Evolutionary conservation across 768 basidiomycete genomes (phyloP).

Genomic region (Tubosaeta sp.): DNA sequence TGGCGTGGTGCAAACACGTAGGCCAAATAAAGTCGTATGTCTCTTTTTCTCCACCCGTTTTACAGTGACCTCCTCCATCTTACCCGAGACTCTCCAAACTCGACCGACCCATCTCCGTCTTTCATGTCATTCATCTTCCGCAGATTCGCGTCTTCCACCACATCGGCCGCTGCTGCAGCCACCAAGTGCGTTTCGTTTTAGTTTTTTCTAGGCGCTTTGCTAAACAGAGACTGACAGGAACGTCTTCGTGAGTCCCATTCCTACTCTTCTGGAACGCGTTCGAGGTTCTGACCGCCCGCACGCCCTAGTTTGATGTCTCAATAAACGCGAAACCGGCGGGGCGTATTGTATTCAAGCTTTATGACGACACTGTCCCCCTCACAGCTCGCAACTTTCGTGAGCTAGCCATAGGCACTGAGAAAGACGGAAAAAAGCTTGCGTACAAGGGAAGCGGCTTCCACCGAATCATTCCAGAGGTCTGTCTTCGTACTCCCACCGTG

Average conservation of each 20-base stretch:
- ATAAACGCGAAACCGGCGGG: constrained; percentile 60
- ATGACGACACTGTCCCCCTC: constrained; percentile 77
- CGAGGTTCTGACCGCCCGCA: background rate
- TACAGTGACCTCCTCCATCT: constrained; percentile 21
- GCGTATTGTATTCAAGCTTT: constrained; percentile 79
- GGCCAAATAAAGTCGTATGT: constrained; percentile 8
- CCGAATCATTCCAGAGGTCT: constrained; percentile 61
- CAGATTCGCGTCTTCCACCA: constrained; percentile 48
- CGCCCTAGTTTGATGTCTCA: constrained; percentile 56
- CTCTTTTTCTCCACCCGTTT: constrained; percentile 22
- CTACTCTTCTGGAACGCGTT: background rate
- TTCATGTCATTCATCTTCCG: constrained; percentile 50
- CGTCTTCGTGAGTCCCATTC: constrained; percentile 31
- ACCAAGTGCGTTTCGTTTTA: constrained; percentile 12
- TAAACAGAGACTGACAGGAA: constrained; percentile 13
- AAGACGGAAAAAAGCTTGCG: constrained; percentile 55
- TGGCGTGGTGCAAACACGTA: no score
- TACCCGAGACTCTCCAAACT: constrained; percentile 6
- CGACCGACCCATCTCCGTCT: constrained; percentile 12
- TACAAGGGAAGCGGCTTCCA: constrained; percentile 72
- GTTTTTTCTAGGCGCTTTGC: background rate
- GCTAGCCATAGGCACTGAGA: constrained; percentile 50
- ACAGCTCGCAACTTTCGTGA: constrained; percentile 81
- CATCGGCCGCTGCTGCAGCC: constrained; percentile 24
- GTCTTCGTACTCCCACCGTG: constrained; percentile 7